These are phyloP conservation scores for Tylopilus sp. DNA, from an alignment of 768 basidiomycete genomes.

Conservation along the genomic window DNA sequence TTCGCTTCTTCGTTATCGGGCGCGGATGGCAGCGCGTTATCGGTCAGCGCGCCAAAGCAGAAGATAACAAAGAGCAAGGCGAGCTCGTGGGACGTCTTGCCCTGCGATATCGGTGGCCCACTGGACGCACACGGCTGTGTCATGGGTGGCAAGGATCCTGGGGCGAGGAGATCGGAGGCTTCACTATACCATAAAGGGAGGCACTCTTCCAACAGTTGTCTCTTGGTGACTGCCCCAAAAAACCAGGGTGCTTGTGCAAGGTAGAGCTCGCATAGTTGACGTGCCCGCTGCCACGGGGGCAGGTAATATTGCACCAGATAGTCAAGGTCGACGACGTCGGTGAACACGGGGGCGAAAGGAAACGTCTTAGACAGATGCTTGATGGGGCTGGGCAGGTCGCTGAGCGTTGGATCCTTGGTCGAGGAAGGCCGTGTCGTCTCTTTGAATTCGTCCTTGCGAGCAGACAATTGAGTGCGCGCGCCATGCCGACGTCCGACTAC, in stretches of 20 bases:
- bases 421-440: conserved; percentile 1
- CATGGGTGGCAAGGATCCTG: conserved; percentile 26
- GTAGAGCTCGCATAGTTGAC: conserved; percentile 61
- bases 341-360: conserved; percentile 43
- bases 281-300: conserved; percentile 57
- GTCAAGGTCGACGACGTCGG: conserved; percentile 39
- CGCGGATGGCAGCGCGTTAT: conserved; percentile 46
- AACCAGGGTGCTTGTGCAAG: conserved; percentile 81
- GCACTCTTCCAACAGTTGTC: conserved; percentile 61
- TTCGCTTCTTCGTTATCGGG: conserved; percentile 53
- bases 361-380: conserved; percentile 39
- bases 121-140: conserved; percentile 2
- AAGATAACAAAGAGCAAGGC: conserved; percentile 61
- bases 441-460: conserved; percentile 23
- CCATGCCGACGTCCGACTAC: conserved; percentile 14
- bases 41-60: conserved; percentile 59
- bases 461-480: not conserved
- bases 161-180: conserved; percentile 30
- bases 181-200: conserved; percentile 66
- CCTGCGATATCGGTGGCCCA: conserved; percentile 10
- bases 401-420: not conserved
- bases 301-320: conserved; percentile 48
- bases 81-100: conserved; percentile 52
- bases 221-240: conserved; percentile 64
- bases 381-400: conserved; percentile 23